Percentiles rank a stretch among this genome's conserved stretches.
Conservation (phyloP, 2,329 filamentous ascomycete genomes). For the Leptodontidium sp. region DNA sequence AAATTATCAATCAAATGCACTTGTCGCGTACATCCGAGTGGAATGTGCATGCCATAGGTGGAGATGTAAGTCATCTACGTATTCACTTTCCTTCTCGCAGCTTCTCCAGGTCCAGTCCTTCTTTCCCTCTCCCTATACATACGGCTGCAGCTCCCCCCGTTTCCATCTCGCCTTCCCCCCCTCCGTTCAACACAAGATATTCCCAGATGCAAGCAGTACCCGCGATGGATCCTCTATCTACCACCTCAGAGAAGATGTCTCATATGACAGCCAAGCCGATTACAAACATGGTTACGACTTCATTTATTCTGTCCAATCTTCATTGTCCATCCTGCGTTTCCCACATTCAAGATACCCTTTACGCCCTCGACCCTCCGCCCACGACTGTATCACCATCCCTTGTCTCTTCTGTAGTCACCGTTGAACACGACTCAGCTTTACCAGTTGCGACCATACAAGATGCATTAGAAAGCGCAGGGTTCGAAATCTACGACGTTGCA, state of each 20-base stretch:
- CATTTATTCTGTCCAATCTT: conserved; percentile 74
- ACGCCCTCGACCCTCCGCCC: conserved; percentile 56
- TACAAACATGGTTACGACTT: conserved; percentile 37
- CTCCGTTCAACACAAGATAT: neutral
- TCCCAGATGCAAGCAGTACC: neutral
- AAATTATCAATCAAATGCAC: conserved; percentile 11
- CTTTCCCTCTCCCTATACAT: conserved; percentile 10
- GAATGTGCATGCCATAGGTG: conserved; percentile 6
- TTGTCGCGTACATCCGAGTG: neutral
- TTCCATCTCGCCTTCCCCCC: conserved; percentile 1
- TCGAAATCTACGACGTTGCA: conserved; percentile 58
- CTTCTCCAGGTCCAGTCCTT: conserved; percentile 12
- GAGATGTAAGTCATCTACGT: neutral
- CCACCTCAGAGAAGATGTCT: conserved; percentile 1
- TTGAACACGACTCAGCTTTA: conserved; percentile 59
- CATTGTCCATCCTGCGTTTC: conserved; percentile 80
- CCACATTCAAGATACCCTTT: conserved; percentile 67
- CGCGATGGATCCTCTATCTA: neutral
- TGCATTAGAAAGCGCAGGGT: conserved; percentile 64
- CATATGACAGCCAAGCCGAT: neutral
- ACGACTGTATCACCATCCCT: conserved; percentile 73
- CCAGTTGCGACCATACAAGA: conserved; percentile 53
- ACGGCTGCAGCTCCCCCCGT: neutral
- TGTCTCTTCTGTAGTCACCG: conserved; percentile 73
- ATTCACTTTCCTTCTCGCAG: conserved; percentile 20